A percentile compares a stretch with the other conserved stretches of the same genome.
phyloP scores from a whole-genome alignment of 2,329 filamentous ascomycete species.

The Neoascochyta sp. region DNA sequence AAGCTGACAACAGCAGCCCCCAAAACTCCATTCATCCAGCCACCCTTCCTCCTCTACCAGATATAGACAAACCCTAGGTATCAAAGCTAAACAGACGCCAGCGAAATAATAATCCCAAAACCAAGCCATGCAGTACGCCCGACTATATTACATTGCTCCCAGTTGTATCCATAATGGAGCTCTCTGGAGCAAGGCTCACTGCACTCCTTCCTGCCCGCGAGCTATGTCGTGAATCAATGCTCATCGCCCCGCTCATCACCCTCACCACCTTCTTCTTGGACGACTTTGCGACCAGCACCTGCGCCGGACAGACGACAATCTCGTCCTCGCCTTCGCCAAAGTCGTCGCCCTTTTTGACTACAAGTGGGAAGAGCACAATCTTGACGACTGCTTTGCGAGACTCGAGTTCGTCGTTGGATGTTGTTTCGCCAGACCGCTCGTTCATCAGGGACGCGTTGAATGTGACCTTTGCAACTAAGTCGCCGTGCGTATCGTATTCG shows the following conservation, averaged over 20 bases:
- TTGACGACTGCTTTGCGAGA: constrained; percentile 73
- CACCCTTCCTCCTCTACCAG: too few species aligned
- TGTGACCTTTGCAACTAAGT: constrained; percentile 77
- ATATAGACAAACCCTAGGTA: too few species aligned
- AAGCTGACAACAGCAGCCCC: too few species aligned
- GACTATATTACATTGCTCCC: constrained; percentile 8
- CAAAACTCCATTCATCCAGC: too few species aligned
- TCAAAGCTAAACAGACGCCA: too few species aligned
- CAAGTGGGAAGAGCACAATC: constrained; percentile 90
- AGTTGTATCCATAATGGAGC: constrained; percentile 35
- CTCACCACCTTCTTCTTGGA: constrained; percentile 49
- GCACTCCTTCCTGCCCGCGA: constrained; percentile 26
- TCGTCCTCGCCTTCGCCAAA: constrained; percentile 84
- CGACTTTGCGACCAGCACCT: constrained; percentile 71
- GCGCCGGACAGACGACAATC: constrained; percentile 90
- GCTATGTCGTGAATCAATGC: constrained; percentile 36
- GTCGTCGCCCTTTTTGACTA: constrained; percentile 94
- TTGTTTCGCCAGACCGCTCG: constrained; percentile 71
- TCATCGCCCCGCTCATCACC: constrained; percentile 50
- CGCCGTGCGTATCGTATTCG: constrained; percentile 90
- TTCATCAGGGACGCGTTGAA: constrained; percentile 97
- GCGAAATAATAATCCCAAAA: too few species aligned
- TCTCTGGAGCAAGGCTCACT: constrained; percentile 26
- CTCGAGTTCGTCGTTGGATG: constrained; percentile 77
- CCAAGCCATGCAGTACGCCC: too few species aligned